Evolutionary conservation across 2,329 filamentous ascomycete genomes (phyloP).

Genomic region (Botrytis porri): DNA sequence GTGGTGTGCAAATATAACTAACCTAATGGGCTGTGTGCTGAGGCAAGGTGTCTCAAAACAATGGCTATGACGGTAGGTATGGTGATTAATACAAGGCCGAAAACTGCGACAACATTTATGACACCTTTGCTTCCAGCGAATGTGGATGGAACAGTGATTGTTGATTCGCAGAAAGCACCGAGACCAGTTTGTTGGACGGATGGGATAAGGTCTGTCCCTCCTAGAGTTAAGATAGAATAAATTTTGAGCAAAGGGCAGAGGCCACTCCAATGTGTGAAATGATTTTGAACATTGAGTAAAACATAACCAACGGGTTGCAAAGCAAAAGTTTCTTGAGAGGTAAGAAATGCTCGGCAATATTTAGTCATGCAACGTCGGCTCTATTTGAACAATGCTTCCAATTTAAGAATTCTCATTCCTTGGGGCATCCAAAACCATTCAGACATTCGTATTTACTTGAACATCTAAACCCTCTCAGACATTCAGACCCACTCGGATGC

Average conservation of each 20-base stretch:
- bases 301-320: fast-evolving
- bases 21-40: not conserved
- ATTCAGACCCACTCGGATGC: not conserved
- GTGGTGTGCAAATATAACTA: not conserved
- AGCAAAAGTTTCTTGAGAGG: fast-evolving
- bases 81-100: not conserved
- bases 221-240: fast-evolving
- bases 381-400: not conserved
- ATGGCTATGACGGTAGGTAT: not conserved
- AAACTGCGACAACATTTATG: slow-evolving; percentile 47
- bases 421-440: not conserved
- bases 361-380: too few relatives aligned
- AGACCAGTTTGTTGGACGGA: slow-evolving; percentile 54
- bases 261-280: not conserved
- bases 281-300: not conserved
- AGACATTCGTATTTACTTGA: not conserved
- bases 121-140: slow-evolving; percentile 56
- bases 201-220: slow-evolving; percentile 52
- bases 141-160: slow-evolving; percentile 47
- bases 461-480: not conserved
- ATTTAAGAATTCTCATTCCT: not conserved
- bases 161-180: slow-evolving; percentile 52
- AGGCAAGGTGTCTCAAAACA: not conserved
- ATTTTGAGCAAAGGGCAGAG: not conserved
- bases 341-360: fast-evolving